Conservation (phyloP, 2,329 filamentous ascomycete species). For the Huntiella savannae region DNA sequence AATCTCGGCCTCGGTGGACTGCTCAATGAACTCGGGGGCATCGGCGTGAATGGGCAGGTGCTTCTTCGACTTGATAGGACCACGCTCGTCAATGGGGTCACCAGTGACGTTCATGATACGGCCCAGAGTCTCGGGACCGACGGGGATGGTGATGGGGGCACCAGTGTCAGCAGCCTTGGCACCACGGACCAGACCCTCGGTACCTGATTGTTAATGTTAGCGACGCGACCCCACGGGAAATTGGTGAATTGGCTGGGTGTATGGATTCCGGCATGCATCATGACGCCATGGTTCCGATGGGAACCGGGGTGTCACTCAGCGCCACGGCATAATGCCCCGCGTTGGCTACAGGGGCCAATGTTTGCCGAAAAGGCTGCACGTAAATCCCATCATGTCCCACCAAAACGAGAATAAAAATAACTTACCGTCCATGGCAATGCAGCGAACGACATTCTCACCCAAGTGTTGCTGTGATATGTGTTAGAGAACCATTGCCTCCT, state of each 20-base stretch:
- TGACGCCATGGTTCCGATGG: too few species aligned
- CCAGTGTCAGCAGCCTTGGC: constrained; percentile 72
- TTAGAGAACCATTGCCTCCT: constrained; percentile 1
- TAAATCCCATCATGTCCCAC: background rate
- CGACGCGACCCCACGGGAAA: too few species aligned
- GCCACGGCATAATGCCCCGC: too few species aligned
- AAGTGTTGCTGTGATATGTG: constrained; percentile 69
- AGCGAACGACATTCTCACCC: constrained; percentile 96
- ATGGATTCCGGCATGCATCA: too few species aligned
- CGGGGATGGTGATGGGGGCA: constrained; percentile 86
- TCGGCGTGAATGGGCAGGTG: constrained; percentile 83
- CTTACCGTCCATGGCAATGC: constrained; percentile 99
- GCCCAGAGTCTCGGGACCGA: constrained; percentile 81
- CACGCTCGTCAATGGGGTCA: constrained; percentile 98
- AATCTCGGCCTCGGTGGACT: constrained; percentile 91
- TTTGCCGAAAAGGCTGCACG: too few species aligned
- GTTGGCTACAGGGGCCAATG: too few species aligned
- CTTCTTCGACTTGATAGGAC: constrained; percentile 88
- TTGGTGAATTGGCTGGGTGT: too few species aligned
- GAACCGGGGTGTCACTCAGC: too few species aligned
- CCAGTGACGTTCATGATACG: constrained; percentile 99
- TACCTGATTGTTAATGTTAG: constrained; percentile 39
- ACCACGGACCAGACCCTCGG: constrained; percentile 97
- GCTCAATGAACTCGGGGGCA: constrained; percentile 77
- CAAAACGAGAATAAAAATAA: constrained; percentile 13